phyloP scores from a whole-genome alignment of 768 basidiomycete genomes.

The Dacryopinax spathularia region DNA sequence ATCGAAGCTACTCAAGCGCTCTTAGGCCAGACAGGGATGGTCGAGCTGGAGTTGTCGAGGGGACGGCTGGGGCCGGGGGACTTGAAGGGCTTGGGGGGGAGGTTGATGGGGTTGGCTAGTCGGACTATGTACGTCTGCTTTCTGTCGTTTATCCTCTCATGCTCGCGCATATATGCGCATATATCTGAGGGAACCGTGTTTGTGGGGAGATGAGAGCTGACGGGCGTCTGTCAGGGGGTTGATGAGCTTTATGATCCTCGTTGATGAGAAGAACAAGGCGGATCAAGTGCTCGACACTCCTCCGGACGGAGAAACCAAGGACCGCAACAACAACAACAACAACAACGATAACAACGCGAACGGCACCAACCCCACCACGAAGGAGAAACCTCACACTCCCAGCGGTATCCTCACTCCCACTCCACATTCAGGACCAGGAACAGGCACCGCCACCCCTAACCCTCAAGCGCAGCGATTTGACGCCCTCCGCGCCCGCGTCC shows the following conservation, averaged over 20 bases:
- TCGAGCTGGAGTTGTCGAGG: slow-evolving; percentile 22
- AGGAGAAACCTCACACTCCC: no score
- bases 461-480: slow-evolving; percentile 8
- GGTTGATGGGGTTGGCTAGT: slow-evolving; percentile 16
- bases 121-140: slow-evolving; percentile 17
- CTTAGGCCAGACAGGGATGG: slow-evolving; percentile 15
- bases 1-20: slow-evolving; percentile 15
- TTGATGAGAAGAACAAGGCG: slow-evolving; percentile 1
- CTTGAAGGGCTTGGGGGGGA: slow-evolving; percentile 17
- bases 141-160: not conserved
- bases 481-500: slow-evolving; percentile 3
- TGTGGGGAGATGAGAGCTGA: not conserved
- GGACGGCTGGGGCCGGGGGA: slow-evolving; percentile 21
- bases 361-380: no score
- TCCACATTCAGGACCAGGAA: not conserved
- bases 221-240: not conserved
- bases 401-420: not conserved
- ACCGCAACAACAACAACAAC: no score
- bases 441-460: not conserved
- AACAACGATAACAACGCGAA: no score
- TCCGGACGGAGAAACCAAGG: no score
- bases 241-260: slow-evolving; percentile 10
- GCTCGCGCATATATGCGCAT: no score
- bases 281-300: not conserved
- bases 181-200: no score